Base-by-base conservation (phyloP, 176 grass and related monocot genomes). In the Hordeum marinum region DNA sequence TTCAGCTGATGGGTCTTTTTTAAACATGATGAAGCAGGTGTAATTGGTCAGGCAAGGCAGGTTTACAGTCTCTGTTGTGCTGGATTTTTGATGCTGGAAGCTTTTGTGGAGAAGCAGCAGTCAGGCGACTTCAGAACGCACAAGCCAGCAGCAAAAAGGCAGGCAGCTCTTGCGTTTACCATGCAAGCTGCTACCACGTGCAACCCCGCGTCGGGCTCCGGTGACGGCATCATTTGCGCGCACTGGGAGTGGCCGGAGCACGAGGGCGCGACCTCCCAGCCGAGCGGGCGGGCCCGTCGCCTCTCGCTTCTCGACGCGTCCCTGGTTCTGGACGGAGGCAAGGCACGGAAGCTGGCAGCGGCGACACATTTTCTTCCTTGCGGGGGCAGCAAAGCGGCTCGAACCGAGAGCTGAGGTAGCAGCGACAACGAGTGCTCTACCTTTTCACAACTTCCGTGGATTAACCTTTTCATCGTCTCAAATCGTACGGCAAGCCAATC, bases 181-280 rank as follows among this genome's bases (percentile, higher is more conserved):
- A 2, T 15, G 25, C 2, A 11, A 63, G 9, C 61, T 64, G 25
- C 62, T 32, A 69, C 0, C 64, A 85, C 83, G 83, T 89, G 88
- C 78, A 42, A 8, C n/a, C 48, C 45, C 17, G 70, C 83, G 71
- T 85, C 78, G 72, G 88, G 17, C 62, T 59, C 82, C 68, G 70
- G 26, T 61, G 68, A 55, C 34, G 57, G 82, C 87, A 80, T 80
- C 76, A 84, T 67, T 89, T 35, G 87, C 77, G 48, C 27, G 72
- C 43, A 20, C 10, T 14, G 9, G 13, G 9, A 21, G 4, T 4
- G n/a, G 5, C 14, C 10, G 73, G 75, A 79, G 75, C 81, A 84
- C 87, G 81, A 88, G 81, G 86, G 73, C 80, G 80, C 69, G 72
- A 46, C 68, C 35, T 69, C 32, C 54, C 2, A 50, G 52, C 52